phyloP scores from a whole-genome alignment of 441 rosid species.

The Flueggea neowawraea region DNA sequence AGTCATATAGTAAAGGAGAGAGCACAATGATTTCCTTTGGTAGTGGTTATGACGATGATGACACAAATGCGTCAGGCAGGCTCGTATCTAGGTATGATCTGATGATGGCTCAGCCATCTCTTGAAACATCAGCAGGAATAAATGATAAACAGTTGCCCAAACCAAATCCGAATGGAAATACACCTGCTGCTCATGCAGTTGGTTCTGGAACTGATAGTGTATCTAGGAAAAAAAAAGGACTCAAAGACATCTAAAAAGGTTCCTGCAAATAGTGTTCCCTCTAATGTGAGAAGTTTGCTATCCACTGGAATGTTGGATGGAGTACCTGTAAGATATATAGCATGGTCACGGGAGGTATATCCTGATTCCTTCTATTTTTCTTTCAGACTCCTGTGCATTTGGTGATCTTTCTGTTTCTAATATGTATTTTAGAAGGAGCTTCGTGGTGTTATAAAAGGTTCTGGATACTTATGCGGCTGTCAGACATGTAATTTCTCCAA shows the following conservation, averaged over 20 bases:
- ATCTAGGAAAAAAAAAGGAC: slow-evolving; percentile 50
- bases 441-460: slow-evolving; percentile 50
- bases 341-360: slow-evolving; percentile 79
- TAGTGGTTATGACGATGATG: slow-evolving; percentile 51
- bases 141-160: slow-evolving; percentile 31
- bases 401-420: slow-evolving; percentile 16
- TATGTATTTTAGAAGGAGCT: slow-evolving; percentile 48
- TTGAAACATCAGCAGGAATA: slow-evolving; percentile 24
- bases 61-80: slow-evolving; percentile 37
- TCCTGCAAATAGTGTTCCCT: slow-evolving; percentile 62
- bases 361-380: slow-evolving; percentile 3
- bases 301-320: slow-evolving; percentile 89
- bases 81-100: slow-evolving; percentile 46
- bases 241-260: slow-evolving; percentile 42
- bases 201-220: slow-evolving; percentile 31
- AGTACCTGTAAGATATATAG: slow-evolving; percentile 67
- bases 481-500: slow-evolving; percentile 59
- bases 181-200: slow-evolving; percentile 21
- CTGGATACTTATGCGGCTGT: slow-evolving; percentile 77
- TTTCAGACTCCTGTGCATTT: slow-evolving; percentile 3
- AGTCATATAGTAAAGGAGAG: slow-evolving; percentile 37
- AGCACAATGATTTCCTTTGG: slow-evolving; percentile 71
- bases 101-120: slow-evolving; percentile 40
- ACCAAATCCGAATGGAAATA: slow-evolving; percentile 24
- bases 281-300: slow-evolving; percentile 76